phyloP scores from a whole-genome alignment of 2,329 filamentous ascomycete species.

The Botryotinia convoluta region DNA sequence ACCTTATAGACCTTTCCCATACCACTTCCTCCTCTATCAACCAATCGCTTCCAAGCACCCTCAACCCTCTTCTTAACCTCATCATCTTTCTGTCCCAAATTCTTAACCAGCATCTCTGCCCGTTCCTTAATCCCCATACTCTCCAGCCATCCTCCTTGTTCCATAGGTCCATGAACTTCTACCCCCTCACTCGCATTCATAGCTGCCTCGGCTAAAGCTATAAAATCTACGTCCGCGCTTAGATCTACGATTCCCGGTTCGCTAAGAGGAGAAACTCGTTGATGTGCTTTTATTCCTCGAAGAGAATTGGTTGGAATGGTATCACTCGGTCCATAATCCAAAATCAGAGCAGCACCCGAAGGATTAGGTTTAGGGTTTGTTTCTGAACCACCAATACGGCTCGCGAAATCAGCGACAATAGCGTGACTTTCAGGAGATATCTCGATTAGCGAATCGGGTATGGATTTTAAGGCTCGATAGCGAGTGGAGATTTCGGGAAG shows the following conservation, averaged over 20 bases:
- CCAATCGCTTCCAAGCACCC: constrained; percentile 73
- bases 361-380: constrained; percentile 56
- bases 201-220: constrained; percentile 78
- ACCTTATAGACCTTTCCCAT: constrained; percentile 97
- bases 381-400: constrained; percentile 71
- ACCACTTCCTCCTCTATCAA: constrained; percentile 77
- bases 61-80: constrained; percentile 62
- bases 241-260: constrained; percentile 82
- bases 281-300: constrained; percentile 80
- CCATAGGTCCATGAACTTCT: constrained; percentile 88
- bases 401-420: constrained; percentile 77
- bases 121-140: constrained; percentile 81
- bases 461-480: constrained; percentile 70
- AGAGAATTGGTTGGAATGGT: constrained; percentile 85
- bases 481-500: constrained; percentile 79
- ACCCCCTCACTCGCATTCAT: constrained; percentile 72
- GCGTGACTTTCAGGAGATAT: constrained; percentile 83
- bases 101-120: constrained; percentile 62
- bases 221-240: constrained; percentile 91
- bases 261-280: constrained; percentile 73
- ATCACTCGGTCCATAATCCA: constrained; percentile 84
- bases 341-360: constrained; percentile 85
- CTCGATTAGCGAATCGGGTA: constrained; percentile 73
- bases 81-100: constrained; percentile 41
- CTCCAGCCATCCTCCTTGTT: constrained; percentile 77